Evolutionary conservation across 2,329 filamentous ascomycete species (phyloP), one percentile per base, ranked within the genome.

Genomic region (Aspergillus fructus): DNA sequence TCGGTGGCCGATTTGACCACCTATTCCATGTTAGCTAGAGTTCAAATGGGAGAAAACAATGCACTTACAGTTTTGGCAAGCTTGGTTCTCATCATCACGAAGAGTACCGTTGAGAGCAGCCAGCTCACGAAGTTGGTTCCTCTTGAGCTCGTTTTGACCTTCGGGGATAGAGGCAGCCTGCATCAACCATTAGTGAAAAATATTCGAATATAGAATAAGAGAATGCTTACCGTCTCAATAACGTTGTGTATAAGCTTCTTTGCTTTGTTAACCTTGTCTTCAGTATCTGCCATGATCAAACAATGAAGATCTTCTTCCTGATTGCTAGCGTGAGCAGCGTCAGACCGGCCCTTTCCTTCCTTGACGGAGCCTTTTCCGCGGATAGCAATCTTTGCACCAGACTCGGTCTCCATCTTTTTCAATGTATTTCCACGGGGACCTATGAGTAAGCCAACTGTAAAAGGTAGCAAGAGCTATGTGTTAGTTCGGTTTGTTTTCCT

Each of bases 401-500:
- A 99, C 79, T 99, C 93, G 72, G 89, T 86, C 77, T 99, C 94
- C 94, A 99, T 99, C 78, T 97, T 99, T 83, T 99, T 99, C 74
- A 99, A 81, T 67, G 94, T 99, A 77, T 99, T 99, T 80, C 94
- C 94, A 93, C 94, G 94, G 79, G 94, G 94, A 79, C 94, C 94
- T 87, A 99, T 99, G 79, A 99, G 92, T 85, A 99, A 88, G 80
- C 94, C 94, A 87, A 99, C 94, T 99, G 96, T 87, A 89, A 85
- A 82, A 83, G 82, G 80, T 69, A 74, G 68, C 68, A 87, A 82
- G 40, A 58, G 45, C 89, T 93, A 89, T 81, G 87, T 90, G 91
- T 99, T 96, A 97, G 93, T 96, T 62, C 78, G 70, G 73, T 74
- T 63, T 76, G 78, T 73, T 79, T 66, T 67, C 55, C 51, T 49